Base-by-base conservation (phyloP, 495 filamentous ascomycete genomes). In the Neurospora terricola region DNA sequence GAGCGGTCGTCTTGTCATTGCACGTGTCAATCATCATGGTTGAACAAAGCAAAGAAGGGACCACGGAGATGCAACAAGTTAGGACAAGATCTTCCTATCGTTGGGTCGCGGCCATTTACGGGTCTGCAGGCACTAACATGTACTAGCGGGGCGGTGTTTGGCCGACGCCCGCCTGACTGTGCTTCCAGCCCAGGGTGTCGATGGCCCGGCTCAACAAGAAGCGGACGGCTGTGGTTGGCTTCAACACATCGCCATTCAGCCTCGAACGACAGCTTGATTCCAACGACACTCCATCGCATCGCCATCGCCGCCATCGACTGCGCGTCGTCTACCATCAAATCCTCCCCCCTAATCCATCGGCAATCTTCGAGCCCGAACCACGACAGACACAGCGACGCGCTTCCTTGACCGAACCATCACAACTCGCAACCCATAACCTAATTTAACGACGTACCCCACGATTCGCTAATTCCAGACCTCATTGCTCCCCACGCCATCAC, bases 111-210 rank as follows among this genome's bases (percentile, higher is more conserved):
- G 48, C 11, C 11, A 14, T n/a, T 39, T 16, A 38, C 38, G 34
- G 23, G 30, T 11, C 40, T 16, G 9, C n/a, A 48, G 27, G n/a
- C 21, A 34, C 40, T 59, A 59, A 71, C 40, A 72, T 68, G n/a
- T 6, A 14, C 27, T 21, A 38, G 30, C 62, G 71, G 71, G 71
- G 71, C 38, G 37, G 59, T 70, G 66, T 73, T 73, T 73, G 23
- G 68, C 72, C 68, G 68, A 73, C 34, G 72, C 39, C 72, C 40
- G 40, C 30, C 30, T 71, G 38, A 69, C 70, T 30, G 54, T 34
- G 23, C 23, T 27, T 30, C 21, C 54, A 62, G 27, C 27, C 54
- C 48, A 59, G 48, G 48, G n/a, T 59, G 11, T 59, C 21, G 21
- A 62, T 62, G 54, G 27, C 54, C 54, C 3, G 54, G 54, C 54